Percentiles rank a stretch among this genome's conserved stretches.
phyloP scores from a whole-genome alignment of 305 asterid genomes.

The Ajuga reptans region DNA sequence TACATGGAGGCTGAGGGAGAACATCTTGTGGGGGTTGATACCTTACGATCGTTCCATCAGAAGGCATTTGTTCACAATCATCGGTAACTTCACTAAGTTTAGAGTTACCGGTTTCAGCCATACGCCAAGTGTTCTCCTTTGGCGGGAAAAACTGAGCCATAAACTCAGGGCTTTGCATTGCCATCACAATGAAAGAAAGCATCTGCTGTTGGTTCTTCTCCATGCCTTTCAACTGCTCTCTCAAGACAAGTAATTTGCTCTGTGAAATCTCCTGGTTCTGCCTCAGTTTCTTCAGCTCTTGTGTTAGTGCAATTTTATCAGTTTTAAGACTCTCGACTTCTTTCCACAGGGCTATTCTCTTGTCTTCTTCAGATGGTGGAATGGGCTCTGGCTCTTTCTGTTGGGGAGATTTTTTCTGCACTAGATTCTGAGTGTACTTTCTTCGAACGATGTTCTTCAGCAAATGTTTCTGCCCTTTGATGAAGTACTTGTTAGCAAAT shows the following conservation, averaged over 20 bases:
- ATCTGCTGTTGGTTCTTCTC: constrained; percentile 90
- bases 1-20: constrained; percentile 16
- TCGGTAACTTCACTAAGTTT: constrained; percentile 52
- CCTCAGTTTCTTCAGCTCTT: constrained; percentile 56
- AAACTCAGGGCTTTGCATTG: constrained; percentile 81
- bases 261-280: constrained; percentile 67
- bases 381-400: constrained; percentile 28
- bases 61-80: constrained; percentile 35
- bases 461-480: constrained; percentile 76
- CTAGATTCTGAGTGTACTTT: constrained; percentile 46
- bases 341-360: constrained; percentile 43
- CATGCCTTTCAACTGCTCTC: constrained; percentile 71
- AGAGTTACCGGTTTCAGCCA: constrained; percentile 40
- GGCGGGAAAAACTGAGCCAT: constrained; percentile 71
- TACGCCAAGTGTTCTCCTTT: constrained; percentile 53
- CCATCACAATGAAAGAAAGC: constrained; percentile 95
- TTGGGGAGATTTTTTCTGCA: constrained; percentile 36
- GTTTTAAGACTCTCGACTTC: constrained; percentile 73
- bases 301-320: constrained; percentile 51
- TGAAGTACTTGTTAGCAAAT: constrained; percentile 67
- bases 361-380: constrained; percentile 42
- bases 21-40: constrained; percentile 56
- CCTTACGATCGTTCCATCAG: constrained; percentile 51
- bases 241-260: constrained; percentile 47
- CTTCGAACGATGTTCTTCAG: constrained; percentile 69